Percentiles rank a stretch among this genome's conserved stretches.
These are phyloP conservation scores for Aureobasidium sp. DNA, from an alignment of 2,329 filamentous ascomycete genomes.

Conservation along the genomic window DNA sequence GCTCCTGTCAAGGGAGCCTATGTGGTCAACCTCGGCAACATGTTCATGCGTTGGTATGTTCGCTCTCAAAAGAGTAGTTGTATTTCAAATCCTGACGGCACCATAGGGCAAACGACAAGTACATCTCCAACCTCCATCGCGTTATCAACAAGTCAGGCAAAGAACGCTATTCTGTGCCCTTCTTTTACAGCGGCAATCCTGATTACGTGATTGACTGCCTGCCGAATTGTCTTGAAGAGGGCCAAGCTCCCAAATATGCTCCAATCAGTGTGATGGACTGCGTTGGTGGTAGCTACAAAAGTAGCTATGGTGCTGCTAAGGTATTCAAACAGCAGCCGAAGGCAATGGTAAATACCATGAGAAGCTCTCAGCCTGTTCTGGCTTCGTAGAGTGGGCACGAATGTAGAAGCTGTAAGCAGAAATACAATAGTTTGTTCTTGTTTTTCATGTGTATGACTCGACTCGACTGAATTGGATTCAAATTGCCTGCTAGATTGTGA, in stretches of 20 bases:
- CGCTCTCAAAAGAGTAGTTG: too few species aligned
- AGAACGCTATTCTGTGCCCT: slow-evolving; percentile 50
- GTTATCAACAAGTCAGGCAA: slow-evolving; percentile 47
- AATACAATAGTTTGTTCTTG: too few species aligned
- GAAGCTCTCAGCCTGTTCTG: background rate
- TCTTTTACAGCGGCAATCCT: slow-evolving; percentile 51
- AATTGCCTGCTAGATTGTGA: too few species aligned
- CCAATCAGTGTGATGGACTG: background rate
- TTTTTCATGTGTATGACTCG: too few species aligned
- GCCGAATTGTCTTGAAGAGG: background rate
- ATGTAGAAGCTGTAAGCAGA: too few species aligned
- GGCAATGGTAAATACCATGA: background rate
- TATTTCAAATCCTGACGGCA: background rate
- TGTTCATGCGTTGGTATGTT: slow-evolving; percentile 11
- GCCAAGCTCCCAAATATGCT: background rate
- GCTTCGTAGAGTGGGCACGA: too few species aligned
- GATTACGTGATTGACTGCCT: slow-evolving; percentile 28
- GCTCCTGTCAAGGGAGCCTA: slow-evolving; percentile 23
- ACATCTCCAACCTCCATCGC: slow-evolving; percentile 49
- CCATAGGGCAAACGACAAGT: slow-evolving; percentile 42
- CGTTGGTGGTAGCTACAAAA: background rate
- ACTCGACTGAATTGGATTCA: too few species aligned
- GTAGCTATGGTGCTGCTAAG: background rate
- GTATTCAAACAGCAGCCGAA: background rate
- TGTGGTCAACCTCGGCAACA: slow-evolving; percentile 22